A percentile compares a stretch with the other conserved stretches of the same genome.
These are phyloP conservation scores for Hymenoscyphus infarciens DNA, from an alignment of 2,329 filamentous ascomycete genomes.

Conservation along the genomic window DNA sequence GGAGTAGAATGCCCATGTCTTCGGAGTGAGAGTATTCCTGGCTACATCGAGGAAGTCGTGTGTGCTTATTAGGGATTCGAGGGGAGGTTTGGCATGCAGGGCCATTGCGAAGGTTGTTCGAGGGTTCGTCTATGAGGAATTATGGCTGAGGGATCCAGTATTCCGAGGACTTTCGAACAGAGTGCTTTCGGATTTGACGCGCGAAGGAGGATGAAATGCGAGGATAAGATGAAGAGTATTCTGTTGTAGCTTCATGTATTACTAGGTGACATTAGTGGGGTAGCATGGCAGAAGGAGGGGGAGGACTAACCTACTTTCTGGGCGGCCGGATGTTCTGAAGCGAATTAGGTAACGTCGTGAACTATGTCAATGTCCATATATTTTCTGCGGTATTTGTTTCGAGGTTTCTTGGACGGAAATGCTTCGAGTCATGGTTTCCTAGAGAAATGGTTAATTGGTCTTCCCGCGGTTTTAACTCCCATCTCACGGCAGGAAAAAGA, in stretches of 20 bases:
- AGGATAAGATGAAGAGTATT: constrained; percentile 50
- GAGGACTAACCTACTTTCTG: constrained; percentile 42
- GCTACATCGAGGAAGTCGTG: constrained; percentile 60
- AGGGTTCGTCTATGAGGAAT: constrained; percentile 41
- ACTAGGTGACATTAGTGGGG: constrained; percentile 32
- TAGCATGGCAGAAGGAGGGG: constrained; percentile 2
- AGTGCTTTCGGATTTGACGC: constrained; percentile 43
- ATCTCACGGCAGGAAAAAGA: too few relatives aligned
- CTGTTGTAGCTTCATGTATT: constrained; percentile 50
- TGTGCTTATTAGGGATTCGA: constrained; percentile 53
- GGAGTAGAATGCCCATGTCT: constrained; percentile 68
- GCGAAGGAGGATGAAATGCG: constrained; percentile 48
- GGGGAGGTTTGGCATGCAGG: constrained; percentile 35
- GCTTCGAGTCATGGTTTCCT: background rate
- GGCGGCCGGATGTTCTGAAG: constrained; percentile 61
- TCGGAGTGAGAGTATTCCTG: constrained; percentile 50
- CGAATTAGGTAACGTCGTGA: too few relatives aligned
- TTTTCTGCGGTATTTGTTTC: constrained; percentile 46
- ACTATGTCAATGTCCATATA: too few relatives aligned
- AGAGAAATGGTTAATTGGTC: too few relatives aligned
- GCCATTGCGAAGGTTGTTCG: constrained; percentile 17
- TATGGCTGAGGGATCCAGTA: constrained; percentile 46
- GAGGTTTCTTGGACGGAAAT: constrained; percentile 44
- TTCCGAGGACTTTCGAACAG: constrained; percentile 47
- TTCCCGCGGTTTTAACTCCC: too few relatives aligned